A percentile compares a stretch with the other conserved stretches of the same genome.
Conservation (phyloP, 192 early-diverging fungal genomes). For the Mortierella claussenii region DNA sequence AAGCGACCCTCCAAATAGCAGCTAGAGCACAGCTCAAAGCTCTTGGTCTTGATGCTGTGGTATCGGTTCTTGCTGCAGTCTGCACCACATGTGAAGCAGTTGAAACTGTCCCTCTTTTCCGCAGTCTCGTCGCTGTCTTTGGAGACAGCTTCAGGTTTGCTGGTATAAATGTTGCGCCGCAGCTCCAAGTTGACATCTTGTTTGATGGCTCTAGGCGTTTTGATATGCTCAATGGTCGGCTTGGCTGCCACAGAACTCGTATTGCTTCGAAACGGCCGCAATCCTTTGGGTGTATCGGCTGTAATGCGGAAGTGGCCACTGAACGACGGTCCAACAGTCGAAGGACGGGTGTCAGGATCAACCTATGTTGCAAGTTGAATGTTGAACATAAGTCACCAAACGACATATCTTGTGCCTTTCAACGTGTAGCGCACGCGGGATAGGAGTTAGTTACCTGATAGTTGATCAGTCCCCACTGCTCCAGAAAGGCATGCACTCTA, state of each 20-base stretch:
- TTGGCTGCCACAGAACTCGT: constrained; percentile 28
- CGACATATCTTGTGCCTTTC: no score
- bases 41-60: constrained; percentile 78
- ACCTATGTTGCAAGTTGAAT: constrained; percentile 61
- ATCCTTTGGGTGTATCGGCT: constrained; percentile 87
- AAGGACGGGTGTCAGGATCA: constrained; percentile 94
- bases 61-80: constrained; percentile 85
- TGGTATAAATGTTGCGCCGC: constrained; percentile 64
- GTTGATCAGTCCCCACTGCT: constrained; percentile 99
- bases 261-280: constrained; percentile 87
- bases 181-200: constrained; percentile 60
- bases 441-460: constrained; percentile 94
- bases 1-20: constrained; percentile 97
- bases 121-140: constrained; percentile 55
- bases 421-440: no score
- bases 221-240: constrained; percentile 10
- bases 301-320: constrained; percentile 98
- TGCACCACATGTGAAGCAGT: constrained; percentile 86
- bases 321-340: constrained; percentile 90
- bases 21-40: constrained; percentile 83
- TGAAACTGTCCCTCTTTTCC: constrained; percentile 60
- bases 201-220: constrained; percentile 39
- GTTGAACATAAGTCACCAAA: not conserved
- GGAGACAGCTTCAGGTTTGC: constrained; percentile 25
- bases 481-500: constrained; percentile 97